Evolutionary conservation across 2,329 filamentous ascomycete genomes (phyloP), one percentile per base, ranked within the genome.

Genomic region (Fusarium nisikadoi): DNA sequence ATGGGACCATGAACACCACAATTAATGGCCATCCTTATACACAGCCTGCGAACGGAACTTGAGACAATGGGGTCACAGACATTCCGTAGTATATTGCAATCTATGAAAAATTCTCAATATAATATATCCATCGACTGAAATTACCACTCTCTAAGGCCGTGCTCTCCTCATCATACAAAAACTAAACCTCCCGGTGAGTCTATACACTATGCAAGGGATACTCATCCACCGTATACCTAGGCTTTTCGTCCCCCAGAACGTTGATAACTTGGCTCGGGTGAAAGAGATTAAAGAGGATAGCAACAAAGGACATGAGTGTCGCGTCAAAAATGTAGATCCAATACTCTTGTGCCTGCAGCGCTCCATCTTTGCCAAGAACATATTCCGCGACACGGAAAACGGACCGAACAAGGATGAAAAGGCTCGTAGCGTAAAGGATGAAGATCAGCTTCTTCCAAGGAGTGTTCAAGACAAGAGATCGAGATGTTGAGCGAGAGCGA

Each of bases 341-440:
- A 33, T 64, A 75, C 66, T 83, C 82, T n/a, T 81, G 75, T 12
- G 66, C 61, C 20, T 82, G 69, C 8, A 83, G 58, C 11, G 76
- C 79, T 2, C 79, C 80, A 4, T 77, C 74, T 20, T 76, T 73
- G 19, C 82, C 81, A 43, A 79, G 69, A 3, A 76, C 73, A 65
- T 84, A 86, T 73, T 86, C 84, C 9, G 83, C 75, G 5, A 83
- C 77, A 29, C 84, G 79, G 52, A 84, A 83, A 8, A 83, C 62
- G 2, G 81, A 83, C 46, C 84, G 78, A 11, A 84, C 72, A 42
- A 83, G 77, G 39, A 86, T 84, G 19, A 83, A 70, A 0, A 74
- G 41, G 38, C 78, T 78, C 4, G 75, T 65, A 1, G 59, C 52
- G 35, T 80, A 78, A 7, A 79, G 53, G 1, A 74, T 67, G 9